Evolutionary conservation across 441 rosid species (phyloP).

Genomic region (Gossypium gossypioides): DNA sequence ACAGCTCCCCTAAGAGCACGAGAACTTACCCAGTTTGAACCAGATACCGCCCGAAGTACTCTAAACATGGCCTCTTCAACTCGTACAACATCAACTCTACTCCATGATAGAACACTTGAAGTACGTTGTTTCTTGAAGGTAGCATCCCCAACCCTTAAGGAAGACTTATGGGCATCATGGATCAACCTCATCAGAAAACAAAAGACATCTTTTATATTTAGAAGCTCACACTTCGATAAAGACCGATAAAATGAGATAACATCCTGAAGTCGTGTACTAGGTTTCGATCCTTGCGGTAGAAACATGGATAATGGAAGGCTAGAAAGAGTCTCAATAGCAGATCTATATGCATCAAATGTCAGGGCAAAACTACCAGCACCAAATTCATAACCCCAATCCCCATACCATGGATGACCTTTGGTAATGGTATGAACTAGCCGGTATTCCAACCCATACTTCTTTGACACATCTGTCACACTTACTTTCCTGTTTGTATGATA

Average conservation of each 20-base stretch:
- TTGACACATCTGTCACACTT: slow-evolving; percentile 66
- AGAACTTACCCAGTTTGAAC: slow-evolving; percentile 50
- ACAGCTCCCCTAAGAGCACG: slow-evolving; percentile 58
- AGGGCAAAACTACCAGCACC: slow-evolving; percentile 59
- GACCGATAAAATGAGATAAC: slow-evolving; percentile 41
- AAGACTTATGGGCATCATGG: slow-evolving; percentile 28
- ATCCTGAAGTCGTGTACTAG: slow-evolving; percentile 29
- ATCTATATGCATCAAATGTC: slow-evolving; percentile 38
- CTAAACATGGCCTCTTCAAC: slow-evolving; percentile 55
- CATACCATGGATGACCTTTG: slow-evolving; percentile 60
- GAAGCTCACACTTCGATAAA: slow-evolving; percentile 40
- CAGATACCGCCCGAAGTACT: slow-evolving; percentile 56
- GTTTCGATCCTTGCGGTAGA: slow-evolving; percentile 28
- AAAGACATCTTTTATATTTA: slow-evolving; percentile 46
- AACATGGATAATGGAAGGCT: slow-evolving; percentile 30
- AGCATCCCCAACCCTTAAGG: slow-evolving; percentile 22
- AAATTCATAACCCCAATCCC: slow-evolving; percentile 68
- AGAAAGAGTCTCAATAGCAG: slow-evolving; percentile 43
- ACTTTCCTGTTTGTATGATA: slow-evolving; percentile 37
- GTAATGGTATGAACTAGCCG: slow-evolving; percentile 54
- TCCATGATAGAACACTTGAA: slow-evolving; percentile 28
- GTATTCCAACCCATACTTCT: slow-evolving; percentile 52
- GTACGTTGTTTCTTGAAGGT: slow-evolving; percentile 18
- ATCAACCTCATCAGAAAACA: slow-evolving; percentile 37
- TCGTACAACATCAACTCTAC: slow-evolving; percentile 29